These are phyloP conservation scores for Backusella sp. DNA, from an alignment of 192 early-diverging fungal species.

Conservation along the genomic window DNA sequence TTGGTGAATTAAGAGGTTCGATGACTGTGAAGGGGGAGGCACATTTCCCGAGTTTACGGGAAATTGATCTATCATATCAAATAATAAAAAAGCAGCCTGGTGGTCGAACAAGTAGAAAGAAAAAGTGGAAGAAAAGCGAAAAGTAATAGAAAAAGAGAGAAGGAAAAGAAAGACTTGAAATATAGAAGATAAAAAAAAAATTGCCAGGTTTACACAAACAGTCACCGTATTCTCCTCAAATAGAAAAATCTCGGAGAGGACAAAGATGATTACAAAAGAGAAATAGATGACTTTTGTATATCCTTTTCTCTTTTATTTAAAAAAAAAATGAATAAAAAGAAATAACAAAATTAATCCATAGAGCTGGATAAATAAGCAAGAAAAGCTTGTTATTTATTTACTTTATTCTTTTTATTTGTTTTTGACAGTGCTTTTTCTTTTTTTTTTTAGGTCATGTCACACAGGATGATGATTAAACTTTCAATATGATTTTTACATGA, in stretches of 20 bases:
- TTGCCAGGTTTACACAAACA: not conserved
- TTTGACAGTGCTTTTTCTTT: not conserved
- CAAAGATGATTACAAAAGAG: constrained; percentile 2
- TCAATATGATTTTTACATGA: not conserved
- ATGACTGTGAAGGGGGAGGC: constrained; percentile 30
- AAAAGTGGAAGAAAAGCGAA: not conserved
- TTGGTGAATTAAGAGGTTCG: constrained; percentile 4
- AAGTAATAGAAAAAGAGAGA: not conserved
- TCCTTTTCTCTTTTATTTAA: not conserved
- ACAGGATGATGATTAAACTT: not conserved
- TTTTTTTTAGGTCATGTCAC: not conserved
- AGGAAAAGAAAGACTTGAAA: not conserved
- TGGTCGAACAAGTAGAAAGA: not conserved
- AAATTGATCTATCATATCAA: constrained; percentile 20
- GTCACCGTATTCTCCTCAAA: constrained; percentile 3
- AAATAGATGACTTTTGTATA: not conserved
- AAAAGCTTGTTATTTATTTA: not conserved
- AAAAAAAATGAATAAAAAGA: not conserved
- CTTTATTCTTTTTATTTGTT: not conserved
- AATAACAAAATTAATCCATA: not conserved
- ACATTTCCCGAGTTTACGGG: constrained; percentile 34
- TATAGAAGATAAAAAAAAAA: not conserved
- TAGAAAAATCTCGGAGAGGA: not conserved
- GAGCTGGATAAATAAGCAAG: not conserved
- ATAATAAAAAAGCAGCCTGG: not conserved